Evolutionary conservation across 1,284 basidiomycete species (phyloP).

Genomic region (Kwoniella shivajii): DNA sequence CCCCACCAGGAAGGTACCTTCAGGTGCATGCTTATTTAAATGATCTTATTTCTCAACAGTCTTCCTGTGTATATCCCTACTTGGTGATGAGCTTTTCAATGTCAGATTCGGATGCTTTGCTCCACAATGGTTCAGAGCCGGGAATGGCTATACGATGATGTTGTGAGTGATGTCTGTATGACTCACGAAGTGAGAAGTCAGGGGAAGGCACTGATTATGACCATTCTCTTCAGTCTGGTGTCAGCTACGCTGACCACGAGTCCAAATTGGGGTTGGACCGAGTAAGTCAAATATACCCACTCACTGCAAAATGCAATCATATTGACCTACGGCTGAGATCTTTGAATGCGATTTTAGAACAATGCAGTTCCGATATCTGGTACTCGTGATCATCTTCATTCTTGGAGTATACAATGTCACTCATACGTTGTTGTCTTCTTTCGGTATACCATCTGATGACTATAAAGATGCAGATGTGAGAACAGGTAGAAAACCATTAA

Average conservation of each 20-base stretch:
- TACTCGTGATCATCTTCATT: slow-evolving; percentile 29
- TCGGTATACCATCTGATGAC: slow-evolving; percentile 9
- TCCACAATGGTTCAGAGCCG: slow-evolving; percentile 37
- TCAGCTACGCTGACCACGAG: slow-evolving; percentile 28
- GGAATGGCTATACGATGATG: slow-evolving; percentile 39
- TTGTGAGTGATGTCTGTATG: slow-evolving; percentile 29
- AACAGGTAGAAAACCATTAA: slow-evolving; percentile 24
- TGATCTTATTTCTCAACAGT: slow-evolving; percentile 7
- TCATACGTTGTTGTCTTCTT: slow-evolving; percentile 14
- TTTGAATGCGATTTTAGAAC: slow-evolving; percentile 8
- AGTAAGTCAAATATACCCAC: too few relatives aligned
- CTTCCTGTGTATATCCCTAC: slow-evolving; percentile 32
- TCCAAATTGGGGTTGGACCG: slow-evolving; percentile 28
- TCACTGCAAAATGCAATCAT: too few relatives aligned
- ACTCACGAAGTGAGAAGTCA: neutral
- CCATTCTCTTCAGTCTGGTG: slow-evolving; percentile 25
- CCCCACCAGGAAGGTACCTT: neutral
- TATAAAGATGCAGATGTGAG: slow-evolving; percentile 20
- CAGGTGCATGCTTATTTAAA: neutral
- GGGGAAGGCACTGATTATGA: too few relatives aligned
- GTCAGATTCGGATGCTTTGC: slow-evolving; percentile 37
- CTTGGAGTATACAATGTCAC: slow-evolving; percentile 37
- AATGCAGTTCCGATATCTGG: slow-evolving; percentile 26
- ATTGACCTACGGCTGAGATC: too few relatives aligned
- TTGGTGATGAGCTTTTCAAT: slow-evolving; percentile 36